A percentile compares a stretch with the other conserved stretches of the same genome.
Conservation (phyloP, 2,329 filamentous ascomycete species). For the Acephala macrosclerotiorum region DNA sequence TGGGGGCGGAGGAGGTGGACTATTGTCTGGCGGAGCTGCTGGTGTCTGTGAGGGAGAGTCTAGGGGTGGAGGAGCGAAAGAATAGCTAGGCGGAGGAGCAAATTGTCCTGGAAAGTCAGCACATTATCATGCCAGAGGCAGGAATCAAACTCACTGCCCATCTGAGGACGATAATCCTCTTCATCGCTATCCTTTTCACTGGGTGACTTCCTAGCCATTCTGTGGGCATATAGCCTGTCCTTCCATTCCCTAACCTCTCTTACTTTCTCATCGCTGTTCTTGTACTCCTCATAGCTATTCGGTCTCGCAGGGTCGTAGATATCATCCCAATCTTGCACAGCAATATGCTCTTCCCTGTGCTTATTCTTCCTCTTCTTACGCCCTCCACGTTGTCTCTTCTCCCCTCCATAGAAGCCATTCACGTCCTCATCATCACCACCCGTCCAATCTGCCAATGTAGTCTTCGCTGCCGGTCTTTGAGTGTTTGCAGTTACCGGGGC, state of each 20-base stretch:
- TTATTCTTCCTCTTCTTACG: conserved; percentile 71
- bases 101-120: conserved; percentile 58
- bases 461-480: conserved; percentile 62
- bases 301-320: conserved; percentile 86
- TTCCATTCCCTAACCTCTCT: conserved; percentile 87
- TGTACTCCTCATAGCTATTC: conserved; percentile 85
- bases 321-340: conserved; percentile 82
- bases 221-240: conserved; percentile 77
- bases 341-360: conserved; percentile 69
- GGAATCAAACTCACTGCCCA: conserved; percentile 51
- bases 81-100: conserved; percentile 64
- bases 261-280: conserved; percentile 83
- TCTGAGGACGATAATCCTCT: conserved; percentile 50
- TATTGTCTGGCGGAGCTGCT: conserved; percentile 20
- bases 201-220: conserved; percentile 56
- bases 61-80: conserved; percentile 62
- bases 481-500: conserved; percentile 41
- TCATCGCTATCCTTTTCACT: conserved; percentile 54
- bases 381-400: conserved; percentile 76
- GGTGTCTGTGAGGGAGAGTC: conserved; percentile 48
- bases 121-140: background rate
- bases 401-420: conserved; percentile 64
- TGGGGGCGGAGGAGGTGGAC: conserved; percentile 45
- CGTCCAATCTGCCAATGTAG: conserved; percentile 82
- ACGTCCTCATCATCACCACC: conserved; percentile 82